Percentiles rank a stretch among this genome's conserved stretches.
These are phyloP conservation scores for Tolypocladium pustulatum DNA, from an alignment of 2,329 filamentous ascomycete species.

Conservation along the genomic window DNA sequence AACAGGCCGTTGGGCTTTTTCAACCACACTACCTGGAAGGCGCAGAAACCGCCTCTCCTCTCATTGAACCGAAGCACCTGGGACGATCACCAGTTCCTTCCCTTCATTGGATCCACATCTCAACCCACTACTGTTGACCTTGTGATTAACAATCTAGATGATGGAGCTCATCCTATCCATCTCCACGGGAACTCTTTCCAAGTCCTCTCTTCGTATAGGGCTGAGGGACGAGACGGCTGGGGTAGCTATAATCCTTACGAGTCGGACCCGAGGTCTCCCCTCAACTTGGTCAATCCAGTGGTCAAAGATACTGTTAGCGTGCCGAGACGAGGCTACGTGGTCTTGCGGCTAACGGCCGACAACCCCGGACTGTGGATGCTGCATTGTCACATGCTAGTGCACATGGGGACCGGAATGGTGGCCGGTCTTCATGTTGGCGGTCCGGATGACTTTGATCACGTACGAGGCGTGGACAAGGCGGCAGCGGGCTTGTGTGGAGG, in stretches of 20 bases:
- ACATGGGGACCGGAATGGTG: conserved; percentile 14
- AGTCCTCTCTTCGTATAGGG: conserved; percentile 16
- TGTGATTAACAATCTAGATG: conserved; percentile 22
- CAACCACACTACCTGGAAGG: conserved; percentile 14
- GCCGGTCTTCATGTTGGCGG: conserved; percentile 14
- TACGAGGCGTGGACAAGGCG: conserved; percentile 5
- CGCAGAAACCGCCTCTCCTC: conserved; percentile 10
- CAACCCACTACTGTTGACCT: conserved; percentile 12
- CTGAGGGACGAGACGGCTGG: conserved; percentile 10
- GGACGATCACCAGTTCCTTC: conserved; percentile 12
- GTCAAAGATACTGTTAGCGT: conserved; percentile 29
- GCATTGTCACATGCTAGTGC: conserved; percentile 18
- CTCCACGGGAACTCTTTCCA: conserved; percentile 48
- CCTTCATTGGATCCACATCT: conserved; percentile 6
- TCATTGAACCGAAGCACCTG: conserved; percentile 9
- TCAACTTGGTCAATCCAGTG: conserved; percentile 10
- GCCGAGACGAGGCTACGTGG: conserved; percentile 16
- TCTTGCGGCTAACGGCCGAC: conserved; percentile 11
- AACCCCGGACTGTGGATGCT: conserved; percentile 17
- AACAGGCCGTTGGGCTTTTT: conserved; percentile 15
- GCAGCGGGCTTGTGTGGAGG: conserved; percentile 6
- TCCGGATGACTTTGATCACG: conserved; percentile 8
- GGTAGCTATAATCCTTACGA: conserved; percentile 16
- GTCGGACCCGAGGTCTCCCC: neutral
- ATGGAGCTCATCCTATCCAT: conserved; percentile 29